Evolutionary conservation across 148 eudicot genomes (phyloP), one percentile per base, ranked within the genome.

Genomic region (Cornus suecica): DNA sequence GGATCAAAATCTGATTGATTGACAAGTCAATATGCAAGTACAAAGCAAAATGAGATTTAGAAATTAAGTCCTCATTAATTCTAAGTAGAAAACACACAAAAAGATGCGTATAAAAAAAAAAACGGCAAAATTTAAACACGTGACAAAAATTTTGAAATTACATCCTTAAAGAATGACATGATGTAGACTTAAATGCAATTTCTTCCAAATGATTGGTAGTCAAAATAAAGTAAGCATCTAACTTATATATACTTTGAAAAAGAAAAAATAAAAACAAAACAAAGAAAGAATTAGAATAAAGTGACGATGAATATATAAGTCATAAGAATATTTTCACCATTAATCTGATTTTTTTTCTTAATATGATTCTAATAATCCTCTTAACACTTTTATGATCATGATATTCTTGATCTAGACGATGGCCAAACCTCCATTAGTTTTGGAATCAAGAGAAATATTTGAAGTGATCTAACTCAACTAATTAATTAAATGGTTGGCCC

Each of bases 151-250:
- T 37, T 22, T 8, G 15, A 23, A 65, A 29, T 2, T n/a, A 23
- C 1, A 68, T 34, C 11, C 1, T 41, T n/a, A 68, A 11, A 37
- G 71, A 32, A 24, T 31, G 1, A 29, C 22, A n/a, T n/a, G 7
- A 7, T 11, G 18, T 23, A 2, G n/a, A 72, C 22, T 15, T 6
- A n/a, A 73, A 73, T 28, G 30, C 14, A 8, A 8, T 22, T 58
- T 63, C 67, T 60, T 52, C 61, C 66, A 58, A 72, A 26, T 30
- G n/a, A 32, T 30, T 30, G 26, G 10, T 72, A 45, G 66, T 72
- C 75, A 60, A 72, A 72, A 73, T 16, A 60, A 20, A 61, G 29
- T 10, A 32, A 42, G 54, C 8, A 37, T 25, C 61, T 73, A 10
- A 56, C 24, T 0, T 61, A 72, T 27, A 34, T 73, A 73, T 25